A percentile compares a stretch with the other conserved stretches of the same genome.
Conservation (phyloP, 805 yeast species). For the Sugiyamaella americana region DNA sequence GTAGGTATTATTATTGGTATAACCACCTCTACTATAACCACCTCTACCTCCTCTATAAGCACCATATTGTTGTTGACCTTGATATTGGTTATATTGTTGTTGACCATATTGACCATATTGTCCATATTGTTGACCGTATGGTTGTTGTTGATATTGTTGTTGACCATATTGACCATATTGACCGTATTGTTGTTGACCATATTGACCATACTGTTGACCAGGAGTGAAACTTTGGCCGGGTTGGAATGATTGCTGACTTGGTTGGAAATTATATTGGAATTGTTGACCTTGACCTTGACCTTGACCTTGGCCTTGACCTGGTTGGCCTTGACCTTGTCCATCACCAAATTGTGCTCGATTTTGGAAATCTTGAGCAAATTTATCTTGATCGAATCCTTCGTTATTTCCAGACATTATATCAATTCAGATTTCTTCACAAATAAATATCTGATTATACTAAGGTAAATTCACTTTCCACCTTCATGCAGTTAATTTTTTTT, state of each 20-base stretch:
- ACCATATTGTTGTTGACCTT: constrained; percentile 10
- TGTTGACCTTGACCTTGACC: constrained; percentile 10
- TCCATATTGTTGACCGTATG: constrained; percentile 2
- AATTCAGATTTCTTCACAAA: no score
- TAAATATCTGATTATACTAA: no score
- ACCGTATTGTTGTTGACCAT: constrained; percentile 28
- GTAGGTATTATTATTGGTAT: constrained; percentile 16
- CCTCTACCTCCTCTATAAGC: constrained; percentile 13
- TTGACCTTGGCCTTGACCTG: constrained; percentile 29
- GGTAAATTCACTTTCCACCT: no score
- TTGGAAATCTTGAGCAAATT: constrained; percentile 14
- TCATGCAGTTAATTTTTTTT: no score
- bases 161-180: constrained; percentile 29
- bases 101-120: constrained; percentile 26
- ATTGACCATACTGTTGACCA: constrained; percentile 25
- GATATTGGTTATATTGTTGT: constrained; percentile 22
- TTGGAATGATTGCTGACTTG: constrained; percentile 20
- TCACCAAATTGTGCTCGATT: constrained; percentile 24
- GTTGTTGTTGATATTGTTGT: constrained; percentile 18
- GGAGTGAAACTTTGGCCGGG: constrained; percentile 18
- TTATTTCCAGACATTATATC: background rate
- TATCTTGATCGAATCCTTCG: constrained; percentile 12
- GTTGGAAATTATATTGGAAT: constrained; percentile 26
- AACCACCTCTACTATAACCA: constrained; percentile 13
- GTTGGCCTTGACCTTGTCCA: constrained; percentile 21